Evolutionary conservation across 257 asterid genomes (phyloP).

Genomic region (Linaria vulgaris): DNA sequence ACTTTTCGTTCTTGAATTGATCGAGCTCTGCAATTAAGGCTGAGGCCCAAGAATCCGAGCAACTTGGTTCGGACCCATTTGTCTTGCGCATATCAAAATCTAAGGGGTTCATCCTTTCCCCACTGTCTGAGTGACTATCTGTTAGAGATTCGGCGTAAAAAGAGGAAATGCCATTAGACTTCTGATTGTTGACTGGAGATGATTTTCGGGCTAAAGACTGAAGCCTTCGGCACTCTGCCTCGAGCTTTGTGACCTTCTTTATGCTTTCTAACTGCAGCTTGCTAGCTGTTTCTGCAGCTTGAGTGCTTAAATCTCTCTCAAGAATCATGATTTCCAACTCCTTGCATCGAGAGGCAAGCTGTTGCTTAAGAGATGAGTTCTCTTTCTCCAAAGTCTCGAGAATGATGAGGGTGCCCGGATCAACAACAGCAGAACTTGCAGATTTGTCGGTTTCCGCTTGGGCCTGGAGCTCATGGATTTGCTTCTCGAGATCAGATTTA

Average conservation of each 20-base stretch:
- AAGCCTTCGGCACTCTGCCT: constrained; percentile 50
- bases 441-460: constrained; percentile 32
- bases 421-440: constrained; percentile 30
- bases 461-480: constrained; percentile 41
- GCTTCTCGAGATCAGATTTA: constrained; percentile 48
- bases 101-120: constrained; percentile 30
- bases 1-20: constrained; percentile 52
- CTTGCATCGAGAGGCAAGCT: constrained; percentile 42
- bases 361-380: constrained; percentile 50
- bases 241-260: constrained; percentile 58
- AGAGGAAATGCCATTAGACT: constrained; percentile 38
- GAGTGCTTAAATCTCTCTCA: constrained; percentile 73
- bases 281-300: constrained; percentile 75
- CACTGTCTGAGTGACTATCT: constrained; percentile 45
- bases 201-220: constrained; percentile 46
- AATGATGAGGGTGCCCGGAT: constrained; percentile 28
- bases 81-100: constrained; percentile 36
- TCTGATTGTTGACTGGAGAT: constrained; percentile 33
- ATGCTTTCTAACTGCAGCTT: constrained; percentile 69
- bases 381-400: constrained; percentile 53
- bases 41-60: constrained; percentile 50
- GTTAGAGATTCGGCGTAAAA: constrained; percentile 44
- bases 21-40: constrained; percentile 54
- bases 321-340: constrained; percentile 46
- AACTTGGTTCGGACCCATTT: constrained; percentile 38